Percentiles rank a stretch among this genome's conserved stretches.
Evolutionary conservation across 371 early-diverging fungal genomes (phyloP).

Genomic region (Gilbertella persicaria): DNA sequence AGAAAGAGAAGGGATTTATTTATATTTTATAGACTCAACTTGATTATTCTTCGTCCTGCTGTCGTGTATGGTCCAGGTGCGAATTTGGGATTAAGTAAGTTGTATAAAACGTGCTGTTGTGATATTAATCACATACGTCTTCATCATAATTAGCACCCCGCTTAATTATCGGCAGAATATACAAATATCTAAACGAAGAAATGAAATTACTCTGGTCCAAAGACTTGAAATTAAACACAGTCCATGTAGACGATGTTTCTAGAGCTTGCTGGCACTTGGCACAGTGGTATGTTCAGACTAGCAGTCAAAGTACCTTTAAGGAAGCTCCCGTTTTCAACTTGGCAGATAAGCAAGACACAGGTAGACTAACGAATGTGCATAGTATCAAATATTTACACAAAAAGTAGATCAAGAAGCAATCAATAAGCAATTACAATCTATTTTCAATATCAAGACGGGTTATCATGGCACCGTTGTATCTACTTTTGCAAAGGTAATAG

Average conservation of each 20-base stretch:
- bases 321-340: slow-evolving; percentile 67
- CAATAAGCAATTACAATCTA: slow-evolving; percentile 65
- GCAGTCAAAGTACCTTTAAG: slow-evolving; percentile 25
- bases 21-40: slow-evolving; percentile 55
- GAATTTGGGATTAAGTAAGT: slow-evolving; percentile 70
- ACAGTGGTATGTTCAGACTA: slow-evolving; percentile 60
- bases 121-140: background rate
- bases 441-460: slow-evolving; percentile 83
- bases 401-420: slow-evolving; percentile 77
- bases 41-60: slow-evolving; percentile 88
- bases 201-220: slow-evolving; percentile 94
- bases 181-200: slow-evolving; percentile 75
- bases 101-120: background rate
- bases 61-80: slow-evolving; percentile 89
- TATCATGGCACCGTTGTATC: slow-evolving; percentile 82
- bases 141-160: slow-evolving; percentile 71
- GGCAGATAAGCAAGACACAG: slow-evolving; percentile 77
- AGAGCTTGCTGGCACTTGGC: slow-evolving; percentile 76
- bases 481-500: slow-evolving; percentile 74
- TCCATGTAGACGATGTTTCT: slow-evolving; percentile 88
- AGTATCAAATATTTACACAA: background rate
- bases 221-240: slow-evolving; percentile 87
- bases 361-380: slow-evolving; percentile 19
- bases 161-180: slow-evolving; percentile 89
- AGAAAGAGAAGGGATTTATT: background rate